Conservation (phyloP, 1,139 yeast genomes). For the Debaryomyces subglobosus region DNA sequence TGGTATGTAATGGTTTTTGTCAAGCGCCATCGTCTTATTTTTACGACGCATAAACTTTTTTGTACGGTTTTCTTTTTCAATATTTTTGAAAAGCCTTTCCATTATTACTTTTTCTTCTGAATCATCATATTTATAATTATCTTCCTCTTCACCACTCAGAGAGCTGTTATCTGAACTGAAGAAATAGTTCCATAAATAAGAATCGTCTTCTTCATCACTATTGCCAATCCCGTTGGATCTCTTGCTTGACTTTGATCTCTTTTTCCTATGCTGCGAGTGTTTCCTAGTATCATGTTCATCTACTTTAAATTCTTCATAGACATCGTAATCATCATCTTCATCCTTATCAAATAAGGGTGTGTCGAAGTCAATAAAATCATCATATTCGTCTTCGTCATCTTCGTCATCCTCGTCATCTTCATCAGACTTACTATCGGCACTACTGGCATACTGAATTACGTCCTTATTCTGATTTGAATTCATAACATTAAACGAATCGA, state of each 20-base stretch:
- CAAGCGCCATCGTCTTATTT: slow-evolving; percentile 22
- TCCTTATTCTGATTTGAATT: slow-evolving; percentile 24
- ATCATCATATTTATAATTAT: slow-evolving; percentile 27
- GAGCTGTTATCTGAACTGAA: slow-evolving; percentile 49
- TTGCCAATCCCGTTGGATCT: slow-evolving; percentile 19
- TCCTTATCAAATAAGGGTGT: slow-evolving; percentile 26
- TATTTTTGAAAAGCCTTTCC: slow-evolving; percentile 20
- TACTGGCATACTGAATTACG: slow-evolving; percentile 36
- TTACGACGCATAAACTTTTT: slow-evolving; percentile 14
- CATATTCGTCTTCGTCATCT: slow-evolving; percentile 34
- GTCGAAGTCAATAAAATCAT: slow-evolving; percentile 36
- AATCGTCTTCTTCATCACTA: slow-evolving; percentile 55
- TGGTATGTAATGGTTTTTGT: slow-evolving; percentile 9
- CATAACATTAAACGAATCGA: slow-evolving; percentile 29
- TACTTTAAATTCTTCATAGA: slow-evolving; percentile 15
- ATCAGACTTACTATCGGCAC: slow-evolving; percentile 23
- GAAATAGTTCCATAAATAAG: slow-evolving; percentile 58
- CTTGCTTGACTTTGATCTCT: slow-evolving; percentile 13
- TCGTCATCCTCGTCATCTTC: slow-evolving; percentile 26
- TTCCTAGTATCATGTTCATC: not conserved
- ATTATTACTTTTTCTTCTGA: slow-evolving; percentile 12
- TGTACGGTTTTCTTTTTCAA: slow-evolving; percentile 17
- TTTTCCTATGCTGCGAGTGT: slow-evolving; percentile 12
- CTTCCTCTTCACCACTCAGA: slow-evolving; percentile 32
- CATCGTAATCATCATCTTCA: slow-evolving; percentile 26